Base-by-base conservation (phyloP, 306 rosid genomes). In the Ceratonia siliqua region DNA sequence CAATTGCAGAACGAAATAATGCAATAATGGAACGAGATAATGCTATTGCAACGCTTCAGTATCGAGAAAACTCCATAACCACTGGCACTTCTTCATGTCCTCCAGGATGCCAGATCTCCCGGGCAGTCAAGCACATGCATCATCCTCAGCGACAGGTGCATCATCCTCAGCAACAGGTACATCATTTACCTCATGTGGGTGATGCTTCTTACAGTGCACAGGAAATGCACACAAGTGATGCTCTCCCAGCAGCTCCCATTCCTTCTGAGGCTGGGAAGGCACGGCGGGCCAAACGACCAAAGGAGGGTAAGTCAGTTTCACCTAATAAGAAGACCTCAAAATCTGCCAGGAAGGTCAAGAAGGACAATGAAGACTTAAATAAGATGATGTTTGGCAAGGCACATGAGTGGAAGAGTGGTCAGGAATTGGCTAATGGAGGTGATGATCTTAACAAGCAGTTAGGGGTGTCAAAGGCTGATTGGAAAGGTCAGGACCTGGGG, bases 31-130 rank as follows among this genome's bases (percentile, higher is more conserved):
- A 94, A 79, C 78, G 97, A 67, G 99, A 94, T 72, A 91, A 82
- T 76, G 99, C 95, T 9, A 89, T 94, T 61, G 96, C 97, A 27
- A 83, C 96, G 10, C 92, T 94, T 61, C 99, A 90, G 76, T 90
- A 72, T 81, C 89, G 96, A 33, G 99, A 94, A 41, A 90, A 68
- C 82, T 72, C 94, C 59, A 61, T 94, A 53, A 54, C 70, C 58
- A 84, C 68, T 73, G 89, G 90, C 6, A 82, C 71, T 71, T 82
- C 92, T 32, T 85, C 97, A 5, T 92, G 99, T 50, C 96, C 99
- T 61, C 96, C 99, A 27, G 99, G 99, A 48, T 94, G 96, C 84
- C 99, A 94, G 86, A 94, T 91, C 56, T 89, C 97, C 17, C 97
- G 97, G 3, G 99, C 96, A 63, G 92, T 94, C 70, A 94, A 90